phyloP scores from a whole-genome alignment of 495 filamentous ascomycete genomes.

The Tuber umbilicatum region DNA sequence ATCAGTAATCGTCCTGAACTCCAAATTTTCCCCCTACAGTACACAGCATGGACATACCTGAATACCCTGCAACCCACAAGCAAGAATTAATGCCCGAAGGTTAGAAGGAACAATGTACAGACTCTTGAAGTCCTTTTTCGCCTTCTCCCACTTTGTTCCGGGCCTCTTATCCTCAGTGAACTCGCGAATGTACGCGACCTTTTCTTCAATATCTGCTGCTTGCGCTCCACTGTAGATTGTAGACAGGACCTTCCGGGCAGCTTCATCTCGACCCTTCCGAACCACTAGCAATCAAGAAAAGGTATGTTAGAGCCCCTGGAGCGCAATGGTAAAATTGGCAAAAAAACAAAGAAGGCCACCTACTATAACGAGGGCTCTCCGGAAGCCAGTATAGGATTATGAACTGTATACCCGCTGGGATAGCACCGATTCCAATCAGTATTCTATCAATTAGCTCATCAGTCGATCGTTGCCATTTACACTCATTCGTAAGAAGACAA shows the following conservation, averaged over 20 bases:
- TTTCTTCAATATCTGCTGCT: conserved; percentile 26
- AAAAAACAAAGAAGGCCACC: neutral
- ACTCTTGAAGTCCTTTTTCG: conserved; percentile 45
- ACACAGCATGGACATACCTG: conserved; percentile 11
- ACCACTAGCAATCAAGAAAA: conserved; percentile 13
- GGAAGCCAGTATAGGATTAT: conserved; percentile 48
- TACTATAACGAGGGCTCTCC: conserved; percentile 49
- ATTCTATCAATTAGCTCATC: conserved; percentile 6
- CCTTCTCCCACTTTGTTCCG: conserved; percentile 46
- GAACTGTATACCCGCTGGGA: conserved; percentile 48
- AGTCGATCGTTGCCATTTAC: neutral
- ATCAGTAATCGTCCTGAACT: neutral
- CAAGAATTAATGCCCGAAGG: conserved; percentile 48
- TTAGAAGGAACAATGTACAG: conserved; percentile 47
- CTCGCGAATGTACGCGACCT: conserved; percentile 36
- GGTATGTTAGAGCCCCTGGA: neutral
- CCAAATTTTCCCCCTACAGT: neutral
- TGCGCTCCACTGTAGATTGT: conserved; percentile 28
- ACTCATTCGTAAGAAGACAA: neutral
- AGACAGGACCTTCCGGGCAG: conserved; percentile 19
- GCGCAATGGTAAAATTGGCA: neutral
- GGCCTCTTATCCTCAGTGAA: conserved; percentile 47
- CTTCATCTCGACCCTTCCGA: conserved; percentile 21
- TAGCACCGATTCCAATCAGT: conserved; percentile 49
- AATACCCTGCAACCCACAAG: conserved; percentile 44